Evolutionary conservation across 306 rosid genomes (phyloP).

Genomic region (Fagus crenata): DNA sequence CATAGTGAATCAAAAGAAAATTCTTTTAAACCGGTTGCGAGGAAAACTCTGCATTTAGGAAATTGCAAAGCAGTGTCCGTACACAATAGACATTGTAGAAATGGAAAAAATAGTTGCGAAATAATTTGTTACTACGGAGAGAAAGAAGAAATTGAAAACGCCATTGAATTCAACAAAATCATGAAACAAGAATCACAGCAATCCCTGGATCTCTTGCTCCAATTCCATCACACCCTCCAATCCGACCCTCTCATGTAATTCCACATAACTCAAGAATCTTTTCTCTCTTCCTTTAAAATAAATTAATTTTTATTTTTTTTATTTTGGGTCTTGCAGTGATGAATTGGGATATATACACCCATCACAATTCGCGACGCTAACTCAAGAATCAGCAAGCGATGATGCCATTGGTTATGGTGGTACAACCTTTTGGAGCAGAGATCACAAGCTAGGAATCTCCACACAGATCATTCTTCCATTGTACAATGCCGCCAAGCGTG

Average conservation of each 20-base stretch:
- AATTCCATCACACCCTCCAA: conserved; percentile 64
- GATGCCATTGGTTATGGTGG: conserved; percentile 23
- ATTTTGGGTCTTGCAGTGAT: conserved; percentile 49
- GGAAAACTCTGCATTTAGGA: no score
- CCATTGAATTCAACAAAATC: background rate
- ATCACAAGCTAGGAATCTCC: conserved; percentile 87
- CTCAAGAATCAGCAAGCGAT: conserved; percentile 38
- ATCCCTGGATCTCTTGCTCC: conserved; percentile 47
- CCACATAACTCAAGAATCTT: background rate
- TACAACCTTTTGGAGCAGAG: conserved; percentile 57
- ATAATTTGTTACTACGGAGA: no score
- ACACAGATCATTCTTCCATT: conserved; percentile 57
- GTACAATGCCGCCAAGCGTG: conserved; percentile 52
- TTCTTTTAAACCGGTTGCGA: no score
- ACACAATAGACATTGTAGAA: no score
- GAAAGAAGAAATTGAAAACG: no score
- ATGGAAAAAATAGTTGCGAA: no score
- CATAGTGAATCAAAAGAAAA: no score
- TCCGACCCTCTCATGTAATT: conserved; percentile 73
- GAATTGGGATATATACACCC: conserved; percentile 88
- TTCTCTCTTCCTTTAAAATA: conserved; percentile 12
- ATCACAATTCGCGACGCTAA: conserved; percentile 59
- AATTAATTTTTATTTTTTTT: conserved; percentile 3
- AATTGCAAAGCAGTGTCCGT: no score
- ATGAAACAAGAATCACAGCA: conserved; percentile 19